phyloP scores from a whole-genome alignment of 345 rosid species.

The Citrus australasica region DNA sequence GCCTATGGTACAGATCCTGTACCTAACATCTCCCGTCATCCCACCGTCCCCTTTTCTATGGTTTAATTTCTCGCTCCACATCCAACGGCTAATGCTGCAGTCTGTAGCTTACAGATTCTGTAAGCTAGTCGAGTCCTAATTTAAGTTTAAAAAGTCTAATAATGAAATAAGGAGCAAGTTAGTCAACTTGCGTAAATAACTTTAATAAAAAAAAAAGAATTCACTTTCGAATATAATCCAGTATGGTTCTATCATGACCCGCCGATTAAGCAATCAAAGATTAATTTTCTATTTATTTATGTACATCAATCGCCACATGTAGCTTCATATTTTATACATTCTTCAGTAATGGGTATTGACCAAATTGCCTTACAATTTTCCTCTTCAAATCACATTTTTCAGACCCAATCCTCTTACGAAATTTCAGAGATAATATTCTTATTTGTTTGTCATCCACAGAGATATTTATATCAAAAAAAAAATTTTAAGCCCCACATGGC shows the following conservation, averaged over 20 bases:
- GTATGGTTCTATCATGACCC: neutral
- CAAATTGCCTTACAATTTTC: neutral
- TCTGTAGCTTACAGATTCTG: too few species aligned
- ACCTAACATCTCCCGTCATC: too few species aligned
- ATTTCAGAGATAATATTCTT: neutral
- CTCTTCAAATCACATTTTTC: neutral
- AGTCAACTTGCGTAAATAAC: neutral
- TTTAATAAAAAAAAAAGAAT: neutral
- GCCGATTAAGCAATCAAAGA: neutral
- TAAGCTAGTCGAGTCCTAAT: too few species aligned
- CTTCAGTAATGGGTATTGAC: neutral
- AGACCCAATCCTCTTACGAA: neutral
- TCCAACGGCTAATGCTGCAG: too few species aligned
- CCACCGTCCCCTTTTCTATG: too few species aligned
- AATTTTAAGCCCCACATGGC: neutral
- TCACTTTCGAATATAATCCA: neutral
- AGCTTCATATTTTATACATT: neutral
- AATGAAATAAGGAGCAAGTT: neutral
- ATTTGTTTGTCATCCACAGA: neutral
- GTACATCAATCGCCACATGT: neutral
- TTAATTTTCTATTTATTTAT: neutral
- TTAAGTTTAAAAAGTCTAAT: neutral
- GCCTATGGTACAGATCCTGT: too few species aligned
- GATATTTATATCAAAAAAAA: neutral
- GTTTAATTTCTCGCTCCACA: too few species aligned